Conservation (phyloP, 2,329 filamentous ascomycete species). For the Penicillium rolfsii region DNA sequence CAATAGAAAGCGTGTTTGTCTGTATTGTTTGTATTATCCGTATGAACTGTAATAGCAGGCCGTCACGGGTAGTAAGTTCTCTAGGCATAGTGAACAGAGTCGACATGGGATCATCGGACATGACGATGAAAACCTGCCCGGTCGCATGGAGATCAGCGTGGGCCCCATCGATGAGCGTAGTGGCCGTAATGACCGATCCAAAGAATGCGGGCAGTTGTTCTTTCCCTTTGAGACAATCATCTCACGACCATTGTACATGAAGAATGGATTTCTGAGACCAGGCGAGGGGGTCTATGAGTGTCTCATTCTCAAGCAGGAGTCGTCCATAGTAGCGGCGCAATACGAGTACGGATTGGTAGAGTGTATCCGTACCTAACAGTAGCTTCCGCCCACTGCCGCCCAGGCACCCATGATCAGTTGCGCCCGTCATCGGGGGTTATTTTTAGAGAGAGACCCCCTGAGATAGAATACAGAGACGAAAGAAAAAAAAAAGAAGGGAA, state of each 20-base stretch:
- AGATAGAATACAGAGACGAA: neutral
- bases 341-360: neutral
- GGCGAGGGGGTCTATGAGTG: slow-evolving; percentile 11
- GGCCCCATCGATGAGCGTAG: neutral
- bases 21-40: too few relatives aligned
- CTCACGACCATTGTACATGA: neutral
- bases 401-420: slow-evolving; percentile 12
- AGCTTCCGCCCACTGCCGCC: slow-evolving; percentile 8
- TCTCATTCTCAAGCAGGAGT: slow-evolving; percentile 7
- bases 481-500: neutral
- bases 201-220: slow-evolving; percentile 3
- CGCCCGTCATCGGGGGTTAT: slow-evolving; percentile 11
- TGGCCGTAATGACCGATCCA: slow-evolving; percentile 5
- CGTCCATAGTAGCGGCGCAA: neutral
- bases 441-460: slow-evolving; percentile 6
- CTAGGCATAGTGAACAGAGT: neutral
- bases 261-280: neutral
- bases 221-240: neutral
- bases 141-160: neutral
- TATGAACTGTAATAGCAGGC: neutral
- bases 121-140: neutral
- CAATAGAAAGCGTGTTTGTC: too few relatives aligned
- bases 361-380: neutral
- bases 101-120: slow-evolving; percentile 1
- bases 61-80: neutral